Conservation (phyloP, 768 basidiomycete genomes). For the Auriscalpium microsporum region DNA sequence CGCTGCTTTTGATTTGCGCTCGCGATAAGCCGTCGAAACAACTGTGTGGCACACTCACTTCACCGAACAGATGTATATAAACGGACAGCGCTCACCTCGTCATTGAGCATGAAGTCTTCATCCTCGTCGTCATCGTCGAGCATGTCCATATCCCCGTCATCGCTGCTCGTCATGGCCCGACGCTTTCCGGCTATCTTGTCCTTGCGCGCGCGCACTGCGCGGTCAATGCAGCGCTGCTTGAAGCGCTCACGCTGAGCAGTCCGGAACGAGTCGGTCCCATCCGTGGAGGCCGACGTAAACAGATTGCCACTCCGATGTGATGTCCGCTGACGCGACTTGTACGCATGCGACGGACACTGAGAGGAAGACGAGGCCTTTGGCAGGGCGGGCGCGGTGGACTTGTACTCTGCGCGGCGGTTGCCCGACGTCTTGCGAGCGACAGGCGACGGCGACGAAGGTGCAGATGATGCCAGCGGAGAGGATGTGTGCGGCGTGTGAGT, state of each 20-base stretch:
- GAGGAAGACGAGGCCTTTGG: neutral
- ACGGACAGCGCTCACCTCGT: slow-evolving; percentile 15
- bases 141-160: slow-evolving; percentile 16
- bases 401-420: slow-evolving; percentile 13
- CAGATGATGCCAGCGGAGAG: slow-evolving; percentile 4
- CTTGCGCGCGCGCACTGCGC: slow-evolving; percentile 13
- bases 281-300: neutral
- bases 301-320: neutral
- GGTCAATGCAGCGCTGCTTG: slow-evolving; percentile 16
- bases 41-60: slow-evolving; percentile 26
- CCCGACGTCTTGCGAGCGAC: slow-evolving; percentile 7
- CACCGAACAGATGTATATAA: too few species aligned
- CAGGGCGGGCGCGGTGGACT: slow-evolving; percentile 6
- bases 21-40: slow-evolving; percentile 58
- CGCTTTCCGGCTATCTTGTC: slow-evolving; percentile 10
- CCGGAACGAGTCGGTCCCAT: slow-evolving; percentile 5
- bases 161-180: slow-evolving; percentile 14
- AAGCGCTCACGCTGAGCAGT: slow-evolving; percentile 18
- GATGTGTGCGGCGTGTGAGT: slow-evolving; percentile 8
- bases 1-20: slow-evolving; percentile 40
- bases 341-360: slow-evolving; percentile 8
- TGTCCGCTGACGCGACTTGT: neutral
- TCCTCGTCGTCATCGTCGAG: slow-evolving; percentile 11
- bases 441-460: slow-evolving; percentile 7
- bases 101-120: slow-evolving; percentile 14